Conservation (phyloP, 352 stramenopile species). For the Hyaloperonospora brassicae region DNA sequence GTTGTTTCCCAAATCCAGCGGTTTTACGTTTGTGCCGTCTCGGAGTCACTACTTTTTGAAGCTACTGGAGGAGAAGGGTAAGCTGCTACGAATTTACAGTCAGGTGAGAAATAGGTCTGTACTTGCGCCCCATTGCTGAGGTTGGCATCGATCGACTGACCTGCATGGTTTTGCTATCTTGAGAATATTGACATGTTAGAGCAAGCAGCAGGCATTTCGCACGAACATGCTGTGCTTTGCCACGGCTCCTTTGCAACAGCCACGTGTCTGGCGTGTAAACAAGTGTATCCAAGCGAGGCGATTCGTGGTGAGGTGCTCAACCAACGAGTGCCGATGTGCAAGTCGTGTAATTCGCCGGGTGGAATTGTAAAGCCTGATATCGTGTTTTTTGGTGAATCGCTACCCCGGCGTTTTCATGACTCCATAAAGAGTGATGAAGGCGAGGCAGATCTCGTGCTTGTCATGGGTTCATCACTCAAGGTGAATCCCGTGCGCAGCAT, state of each 20-base stretch:
- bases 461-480: slow-evolving; percentile 98
- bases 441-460: slow-evolving; percentile 92
- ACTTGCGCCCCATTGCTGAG: not conserved
- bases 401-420: slow-evolving; percentile 87
- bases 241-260: slow-evolving; percentile 92
- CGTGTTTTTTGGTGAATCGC: slow-evolving; percentile 96
- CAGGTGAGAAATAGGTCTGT: slow-evolving; percentile 30
- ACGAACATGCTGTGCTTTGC: slow-evolving; percentile 88
- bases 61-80: slow-evolving; percentile 86
- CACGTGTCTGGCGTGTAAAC: slow-evolving; percentile 88
- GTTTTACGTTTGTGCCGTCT: slow-evolving; percentile 79
- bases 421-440: slow-evolving; percentile 71
- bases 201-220: slow-evolving; percentile 85
- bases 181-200: slow-evolving; percentile 99
- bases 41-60: slow-evolving; percentile 95
- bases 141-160: not conserved
- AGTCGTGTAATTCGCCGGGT: slow-evolving; percentile 49
- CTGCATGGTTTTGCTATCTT: slow-evolving; percentile 8
- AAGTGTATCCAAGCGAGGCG: slow-evolving; percentile 67
- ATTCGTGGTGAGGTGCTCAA: slow-evolving; percentile 81
- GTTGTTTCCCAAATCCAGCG: slow-evolving; percentile 69
- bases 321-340: slow-evolving; percentile 74
- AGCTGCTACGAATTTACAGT: slow-evolving; percentile 91
- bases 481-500: slow-evolving; percentile 93
- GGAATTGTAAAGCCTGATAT: slow-evolving; percentile 97